Evolutionary conservation across 345 rosid species (phyloP).

Genomic region (Bretschneidera sinensis): DNA sequence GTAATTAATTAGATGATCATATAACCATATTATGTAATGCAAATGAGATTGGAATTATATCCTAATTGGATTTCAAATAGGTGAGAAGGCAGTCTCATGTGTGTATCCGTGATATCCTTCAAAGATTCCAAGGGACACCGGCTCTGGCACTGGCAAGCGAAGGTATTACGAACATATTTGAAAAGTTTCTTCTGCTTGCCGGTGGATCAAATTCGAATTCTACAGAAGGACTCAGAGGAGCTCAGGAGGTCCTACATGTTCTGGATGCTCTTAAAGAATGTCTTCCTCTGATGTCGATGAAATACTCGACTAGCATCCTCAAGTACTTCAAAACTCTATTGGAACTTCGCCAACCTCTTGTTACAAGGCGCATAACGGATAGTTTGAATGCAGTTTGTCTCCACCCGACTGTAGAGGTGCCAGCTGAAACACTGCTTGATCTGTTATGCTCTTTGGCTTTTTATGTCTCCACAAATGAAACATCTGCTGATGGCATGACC

Average conservation of each 20-base stretch:
- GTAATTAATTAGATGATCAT: too few species aligned
- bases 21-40: too few species aligned
- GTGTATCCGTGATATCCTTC: slow-evolving; percentile 54
- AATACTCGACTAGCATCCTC: slow-evolving; percentile 44
- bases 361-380: slow-evolving; percentile 70
- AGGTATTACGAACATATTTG: slow-evolving; percentile 50
- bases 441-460: slow-evolving; percentile 53
- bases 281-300: slow-evolving; percentile 63
- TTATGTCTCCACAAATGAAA: slow-evolving; percentile 46
- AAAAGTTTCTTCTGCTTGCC: slow-evolving; percentile 64
- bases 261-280: slow-evolving; percentile 71
- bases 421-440: slow-evolving; percentile 63
- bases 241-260: slow-evolving; percentile 64
- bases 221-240: slow-evolving; percentile 59
- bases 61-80: slow-evolving; percentile 33
- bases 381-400: slow-evolving; percentile 56
- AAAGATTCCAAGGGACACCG: slow-evolving; percentile 46
- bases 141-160: slow-evolving; percentile 57
- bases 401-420: slow-evolving; percentile 45
- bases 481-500: slow-evolving; percentile 65
- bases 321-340: slow-evolving; percentile 63
- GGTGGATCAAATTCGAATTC: slow-evolving; percentile 49
- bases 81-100: slow-evolving; percentile 68
- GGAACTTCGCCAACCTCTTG: slow-evolving; percentile 52
- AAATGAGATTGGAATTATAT: too few species aligned